Evolutionary conservation across 495 filamentous ascomycete genomes (phyloP).

Genomic region (Collariella sp.): DNA sequence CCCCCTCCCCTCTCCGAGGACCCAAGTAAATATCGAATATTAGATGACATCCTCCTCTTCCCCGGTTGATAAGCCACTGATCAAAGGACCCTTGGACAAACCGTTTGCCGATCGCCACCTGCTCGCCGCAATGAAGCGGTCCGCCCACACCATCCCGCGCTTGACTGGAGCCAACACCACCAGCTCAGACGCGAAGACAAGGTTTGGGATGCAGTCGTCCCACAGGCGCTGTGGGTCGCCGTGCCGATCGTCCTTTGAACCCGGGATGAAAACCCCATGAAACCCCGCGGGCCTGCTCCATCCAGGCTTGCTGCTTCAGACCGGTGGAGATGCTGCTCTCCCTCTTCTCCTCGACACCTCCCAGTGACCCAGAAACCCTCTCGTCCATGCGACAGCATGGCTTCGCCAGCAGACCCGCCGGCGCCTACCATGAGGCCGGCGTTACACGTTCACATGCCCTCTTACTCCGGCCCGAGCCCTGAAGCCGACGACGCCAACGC

Average conservation of each 20-base stretch:
- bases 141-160: not conserved
- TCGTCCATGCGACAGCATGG: conserved; percentile 6
- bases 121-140: not conserved
- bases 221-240: conserved; percentile 8
- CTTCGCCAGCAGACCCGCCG: conserved; percentile 3
- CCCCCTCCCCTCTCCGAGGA: too few relatives aligned
- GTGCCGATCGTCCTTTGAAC: conserved; percentile 4
- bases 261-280: not conserved
- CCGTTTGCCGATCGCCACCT: not conserved
- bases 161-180: conserved; percentile 9
- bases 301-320: not conserved
- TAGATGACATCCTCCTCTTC: too few relatives aligned
- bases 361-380: not conserved
- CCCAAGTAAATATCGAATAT: too few relatives aligned
- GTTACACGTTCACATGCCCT: conserved; percentile 24
- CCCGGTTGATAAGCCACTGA: too few relatives aligned
- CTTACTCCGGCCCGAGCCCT: conserved; percentile 9
- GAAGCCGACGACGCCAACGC: conserved; percentile 17
- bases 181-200: not conserved
- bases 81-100: not conserved
- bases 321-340: not conserved
- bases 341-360: not conserved
- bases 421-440: conserved; percentile 7
- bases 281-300: not conserved
- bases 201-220: conserved; percentile 2